A percentile compares a stretch with the other conserved stretches of the same genome.
Evolutionary conservation across 345 rosid species (phyloP).

Genomic region (Eucalyptus albens): DNA sequence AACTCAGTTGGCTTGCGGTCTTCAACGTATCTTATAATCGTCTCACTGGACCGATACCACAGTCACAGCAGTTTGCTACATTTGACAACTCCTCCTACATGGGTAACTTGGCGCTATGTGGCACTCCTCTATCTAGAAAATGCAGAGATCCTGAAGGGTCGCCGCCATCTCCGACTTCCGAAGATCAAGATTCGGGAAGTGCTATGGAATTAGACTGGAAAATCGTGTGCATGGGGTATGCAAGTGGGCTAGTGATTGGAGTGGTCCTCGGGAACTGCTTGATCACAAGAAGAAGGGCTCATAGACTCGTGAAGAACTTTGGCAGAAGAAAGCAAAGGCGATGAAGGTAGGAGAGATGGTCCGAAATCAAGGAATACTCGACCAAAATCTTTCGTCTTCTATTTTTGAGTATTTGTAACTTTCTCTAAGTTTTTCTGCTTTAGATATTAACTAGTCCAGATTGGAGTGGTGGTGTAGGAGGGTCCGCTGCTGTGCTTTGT

Average conservation of each 20-base stretch:
- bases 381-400: no score
- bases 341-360: background rate
- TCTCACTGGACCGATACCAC: background rate
- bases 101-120: background rate
- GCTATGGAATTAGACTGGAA: background rate
- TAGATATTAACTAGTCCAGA: background rate
- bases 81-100: background rate
- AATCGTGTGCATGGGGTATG: background rate
- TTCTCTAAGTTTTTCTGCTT: background rate
- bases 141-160: background rate
- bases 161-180: background rate
- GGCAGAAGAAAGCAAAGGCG: background rate
- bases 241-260: background rate
- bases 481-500: no score
- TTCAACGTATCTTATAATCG: background rate
- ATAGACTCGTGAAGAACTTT: background rate
- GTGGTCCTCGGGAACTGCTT: background rate
- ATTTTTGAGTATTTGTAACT: no score
- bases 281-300: background rate
- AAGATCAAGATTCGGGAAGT: background rate
- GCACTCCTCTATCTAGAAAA: background rate
- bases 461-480: no score
- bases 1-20: background rate
- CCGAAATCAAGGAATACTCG: accelerated
- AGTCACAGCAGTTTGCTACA: background rate